Percentiles rank a stretch among this genome's conserved stretches.
Evolutionary conservation across 1,284 basidiomycete genomes (phyloP).

Genomic region (Sporisorium reilianum): DNA sequence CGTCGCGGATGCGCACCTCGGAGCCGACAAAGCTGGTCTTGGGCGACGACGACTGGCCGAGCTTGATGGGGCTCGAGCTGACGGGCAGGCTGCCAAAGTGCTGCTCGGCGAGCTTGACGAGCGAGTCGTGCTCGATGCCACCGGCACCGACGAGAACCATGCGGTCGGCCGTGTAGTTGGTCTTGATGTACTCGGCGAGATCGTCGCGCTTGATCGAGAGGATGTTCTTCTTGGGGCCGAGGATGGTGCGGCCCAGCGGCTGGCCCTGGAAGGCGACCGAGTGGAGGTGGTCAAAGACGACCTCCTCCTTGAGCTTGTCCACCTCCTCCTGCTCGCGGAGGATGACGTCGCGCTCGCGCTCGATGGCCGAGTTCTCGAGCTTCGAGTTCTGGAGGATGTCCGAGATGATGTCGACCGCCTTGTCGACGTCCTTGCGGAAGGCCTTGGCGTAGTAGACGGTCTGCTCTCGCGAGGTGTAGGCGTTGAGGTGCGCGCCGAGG

Average conservation of each 20-base stretch:
- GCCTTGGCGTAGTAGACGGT: slow-evolving; percentile 99
- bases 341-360: slow-evolving; percentile 97
- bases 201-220: slow-evolving; percentile 94
- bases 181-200: slow-evolving; percentile 91
- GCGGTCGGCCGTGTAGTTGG: slow-evolving; percentile 97
- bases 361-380: slow-evolving; percentile 87
- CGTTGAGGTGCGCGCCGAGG: slow-evolving; percentile 96
- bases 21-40: slow-evolving; percentile 88
- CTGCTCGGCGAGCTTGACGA: slow-evolving; percentile 94
- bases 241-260: slow-evolving; percentile 94
- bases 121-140: slow-evolving; percentile 89
- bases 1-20: slow-evolving; percentile 95
- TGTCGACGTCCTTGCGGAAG: slow-evolving; percentile 93
- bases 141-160: slow-evolving; percentile 99
- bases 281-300: slow-evolving; percentile 98
- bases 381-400: slow-evolving; percentile 99
- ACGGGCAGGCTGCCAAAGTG: slow-evolving; percentile 91
- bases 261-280: slow-evolving; percentile 96
- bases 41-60: slow-evolving; percentile 74
- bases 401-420: slow-evolving; percentile 94
- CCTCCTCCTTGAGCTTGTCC: slow-evolving; percentile 97
- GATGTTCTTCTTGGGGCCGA: slow-evolving; percentile 96
- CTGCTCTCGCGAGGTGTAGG: slow-evolving; percentile 98
- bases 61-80: slow-evolving; percentile 86
- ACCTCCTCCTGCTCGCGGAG: slow-evolving; percentile 98